Evolutionary conservation across 2,329 filamentous ascomycete species (phyloP), one percentile per base, ranked within the genome.

Genomic region (Chalara sp.): DNA sequence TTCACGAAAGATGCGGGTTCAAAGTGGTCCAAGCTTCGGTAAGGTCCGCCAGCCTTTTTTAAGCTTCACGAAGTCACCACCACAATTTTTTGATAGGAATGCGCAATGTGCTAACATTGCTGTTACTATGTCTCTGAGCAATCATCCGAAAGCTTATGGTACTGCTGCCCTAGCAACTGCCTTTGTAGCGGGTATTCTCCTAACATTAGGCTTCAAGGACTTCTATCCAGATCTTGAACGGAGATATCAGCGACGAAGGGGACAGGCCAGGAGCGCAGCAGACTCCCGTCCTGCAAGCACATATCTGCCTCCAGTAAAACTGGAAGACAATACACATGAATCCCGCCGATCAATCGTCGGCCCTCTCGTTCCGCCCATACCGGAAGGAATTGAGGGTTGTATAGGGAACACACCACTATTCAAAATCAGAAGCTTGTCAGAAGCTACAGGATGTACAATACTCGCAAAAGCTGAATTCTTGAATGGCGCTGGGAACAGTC

Each of bases 391-490:
- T 53, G 90, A 95, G 68, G 88, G 85, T 44, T 89, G 87, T 65
- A 97, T 99, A 65, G 93, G 93, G 51, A 87, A 95, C 68, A 99
- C 93, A 11, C 92, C 91, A 1, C 77, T 99, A 30, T 80, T 99
- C 61, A 81, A 82, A 56, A 90, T 99, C 65, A 86, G 83, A 59
- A 91, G 87, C 37, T 78, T 99, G 29, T 95, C 88, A 4, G 83
- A 87, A 44, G 89, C 84, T 13, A 96, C 93, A 4, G 90, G 90
- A 21, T 90, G 93, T 63, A 83, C 83, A 40, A 95, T 99, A 62
- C 75, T 97, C 35, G 93, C 86, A 58, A 99, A 99, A 71, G 90
- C 90, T 46, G 93, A 99, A 78, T 95, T 95, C 65, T 79, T 99
- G 49, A 97, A 99, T 70, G 93, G 91, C 46, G 92, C 91, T 3